Conservation (phyloP, 371 early-diverging fungal species). For the Mucor saturninus region DNA sequence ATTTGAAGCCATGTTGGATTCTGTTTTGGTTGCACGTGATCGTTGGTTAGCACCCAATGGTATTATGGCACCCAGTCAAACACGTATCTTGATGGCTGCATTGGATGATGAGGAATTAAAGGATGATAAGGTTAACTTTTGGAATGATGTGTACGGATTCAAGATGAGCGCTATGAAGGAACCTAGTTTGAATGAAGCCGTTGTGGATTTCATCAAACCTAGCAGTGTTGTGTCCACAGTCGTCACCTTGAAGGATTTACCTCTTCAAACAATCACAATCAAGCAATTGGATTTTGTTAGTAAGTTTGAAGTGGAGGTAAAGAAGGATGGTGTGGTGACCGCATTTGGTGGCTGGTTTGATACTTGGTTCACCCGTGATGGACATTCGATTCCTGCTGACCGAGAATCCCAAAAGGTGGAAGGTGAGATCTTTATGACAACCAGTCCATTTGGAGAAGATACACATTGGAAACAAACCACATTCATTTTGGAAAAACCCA, state of each 20-base stretch:
- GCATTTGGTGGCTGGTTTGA: constrained; percentile 88
- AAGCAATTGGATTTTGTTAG: constrained; percentile 57
- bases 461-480: constrained; percentile 77
- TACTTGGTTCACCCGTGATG: constrained; percentile 79
- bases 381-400: constrained; percentile 50
- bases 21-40: constrained; percentile 85
- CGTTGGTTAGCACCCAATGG: constrained; percentile 74
- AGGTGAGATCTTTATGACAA: constrained; percentile 60
- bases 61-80: constrained; percentile 78
- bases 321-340: constrained; percentile 67
- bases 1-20: constrained; percentile 91
- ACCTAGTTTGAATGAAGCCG: constrained; percentile 59
- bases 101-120: constrained; percentile 83
- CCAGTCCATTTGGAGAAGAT: constrained; percentile 72
- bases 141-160: constrained; percentile 91
- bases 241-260: constrained; percentile 73
- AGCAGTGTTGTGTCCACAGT: constrained; percentile 71
- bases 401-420: constrained; percentile 41
- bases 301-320: constrained; percentile 64
- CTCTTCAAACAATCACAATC: constrained; percentile 61
- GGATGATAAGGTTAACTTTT: constrained; percentile 78
- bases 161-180: constrained; percentile 84
- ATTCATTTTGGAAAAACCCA: constrained; percentile 57
- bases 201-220: constrained; percentile 71
- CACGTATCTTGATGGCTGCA: constrained; percentile 75